Conservation (phyloP, 1,139 yeast genomes). For the Yamadazyma spencermartinsiae region DNA sequence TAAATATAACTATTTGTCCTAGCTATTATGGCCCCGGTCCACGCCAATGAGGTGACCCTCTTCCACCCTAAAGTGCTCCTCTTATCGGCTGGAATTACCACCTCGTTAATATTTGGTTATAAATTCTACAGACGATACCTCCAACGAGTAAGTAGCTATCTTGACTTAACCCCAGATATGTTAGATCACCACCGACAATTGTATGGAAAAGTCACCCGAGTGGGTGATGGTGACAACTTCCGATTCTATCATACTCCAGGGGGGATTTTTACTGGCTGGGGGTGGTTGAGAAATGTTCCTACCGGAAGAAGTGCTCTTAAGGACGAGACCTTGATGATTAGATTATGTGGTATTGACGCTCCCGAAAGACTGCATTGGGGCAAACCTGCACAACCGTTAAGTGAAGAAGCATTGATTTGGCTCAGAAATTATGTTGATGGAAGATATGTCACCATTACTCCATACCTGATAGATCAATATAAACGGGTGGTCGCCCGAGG, state of each 20-base stretch:
- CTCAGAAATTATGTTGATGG: constrained; percentile 64
- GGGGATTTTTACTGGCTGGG: constrained; percentile 87
- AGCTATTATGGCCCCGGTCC: neutral
- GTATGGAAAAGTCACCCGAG: constrained; percentile 85
- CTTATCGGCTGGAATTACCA: constrained; percentile 39
- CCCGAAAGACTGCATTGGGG: constrained; percentile 97
- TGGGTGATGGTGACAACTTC: constrained; percentile 97
- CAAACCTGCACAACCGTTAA: constrained; percentile 84
- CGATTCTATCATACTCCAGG: constrained; percentile 94
- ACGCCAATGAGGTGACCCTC: constrained; percentile 22
- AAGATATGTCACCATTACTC: constrained; percentile 67
- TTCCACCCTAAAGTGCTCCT: constrained; percentile 44
- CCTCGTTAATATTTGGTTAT: constrained; percentile 31
- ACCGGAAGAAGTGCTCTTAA: constrained; percentile 47
- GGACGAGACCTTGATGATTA: constrained; percentile 61
- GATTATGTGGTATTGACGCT: constrained; percentile 96
- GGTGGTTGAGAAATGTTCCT: constrained; percentile 68
- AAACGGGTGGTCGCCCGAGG: constrained; percentile 85
- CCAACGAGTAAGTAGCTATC: constrained; percentile 33
- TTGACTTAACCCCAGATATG: constrained; percentile 41
- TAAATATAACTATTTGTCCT: no score
- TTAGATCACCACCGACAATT: constrained; percentile 38
- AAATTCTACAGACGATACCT: constrained; percentile 37
- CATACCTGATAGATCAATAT: constrained; percentile 84
- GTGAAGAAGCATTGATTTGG: constrained; percentile 86